Conservation (phyloP, 1,284 basidiomycete genomes). For the Trichosporon faecale region DNA sequence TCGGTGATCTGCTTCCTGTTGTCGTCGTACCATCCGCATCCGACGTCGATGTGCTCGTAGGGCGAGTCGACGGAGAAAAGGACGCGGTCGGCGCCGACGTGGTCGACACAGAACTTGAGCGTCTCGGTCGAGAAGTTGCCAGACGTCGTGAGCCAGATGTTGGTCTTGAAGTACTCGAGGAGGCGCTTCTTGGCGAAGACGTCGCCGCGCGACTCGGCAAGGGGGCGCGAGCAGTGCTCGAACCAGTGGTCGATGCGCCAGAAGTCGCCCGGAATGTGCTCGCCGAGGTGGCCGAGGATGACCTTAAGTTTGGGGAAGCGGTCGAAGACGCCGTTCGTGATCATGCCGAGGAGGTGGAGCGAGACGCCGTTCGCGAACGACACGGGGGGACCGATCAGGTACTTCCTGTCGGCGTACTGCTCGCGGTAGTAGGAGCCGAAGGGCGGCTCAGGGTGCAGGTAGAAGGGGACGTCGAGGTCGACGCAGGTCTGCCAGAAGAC, state of each 20-base stretch:
- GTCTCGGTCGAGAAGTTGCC: slow-evolving; percentile 26
- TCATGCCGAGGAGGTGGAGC: slow-evolving; percentile 45
- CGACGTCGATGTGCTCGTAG: slow-evolving; percentile 45
- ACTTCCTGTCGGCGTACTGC: slow-evolving; percentile 42
- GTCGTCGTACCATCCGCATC: slow-evolving; percentile 42
- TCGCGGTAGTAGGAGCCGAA: slow-evolving; percentile 40
- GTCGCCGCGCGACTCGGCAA: slow-evolving; percentile 27
- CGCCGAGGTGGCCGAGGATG: slow-evolving; percentile 49
- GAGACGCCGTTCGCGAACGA: slow-evolving; percentile 47
- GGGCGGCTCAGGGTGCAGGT: slow-evolving; percentile 47
- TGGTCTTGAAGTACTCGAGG: slow-evolving; percentile 27
- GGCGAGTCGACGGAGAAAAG: slow-evolving; percentile 50
- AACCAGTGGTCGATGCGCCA: slow-evolving; percentile 49
- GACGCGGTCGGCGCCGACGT: slow-evolving; percentile 39
- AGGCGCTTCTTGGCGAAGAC: slow-evolving; percentile 34
- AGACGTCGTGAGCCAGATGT: slow-evolving; percentile 28
- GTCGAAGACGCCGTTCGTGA: slow-evolving; percentile 49
- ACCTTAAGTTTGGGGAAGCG: slow-evolving; percentile 49
- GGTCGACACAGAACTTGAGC: slow-evolving; percentile 39
- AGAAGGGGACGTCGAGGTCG: slow-evolving; percentile 47
- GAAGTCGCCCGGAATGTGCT: slow-evolving; percentile 46
- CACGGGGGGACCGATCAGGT: slow-evolving; percentile 44
- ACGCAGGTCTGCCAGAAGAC: slow-evolving; percentile 43
- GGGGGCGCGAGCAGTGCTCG: slow-evolving; percentile 33
- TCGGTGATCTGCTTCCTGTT: slow-evolving; percentile 17